Evolutionary conservation across 1,284 basidiomycete species (phyloP).

Genomic region (Takashimella tepidaria): DNA sequence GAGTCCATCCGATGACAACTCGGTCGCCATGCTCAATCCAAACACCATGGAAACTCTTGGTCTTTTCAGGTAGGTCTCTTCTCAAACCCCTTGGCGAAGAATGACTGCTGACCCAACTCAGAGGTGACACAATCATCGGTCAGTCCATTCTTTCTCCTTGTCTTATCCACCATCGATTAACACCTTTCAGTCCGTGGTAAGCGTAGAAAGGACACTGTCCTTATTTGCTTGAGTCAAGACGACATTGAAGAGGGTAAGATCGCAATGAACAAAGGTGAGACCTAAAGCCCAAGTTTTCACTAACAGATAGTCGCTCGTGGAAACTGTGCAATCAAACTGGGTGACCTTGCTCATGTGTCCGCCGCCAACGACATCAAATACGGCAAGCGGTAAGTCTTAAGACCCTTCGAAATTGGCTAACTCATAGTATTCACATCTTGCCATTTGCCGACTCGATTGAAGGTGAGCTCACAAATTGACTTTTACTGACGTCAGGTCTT

Average conservation of each 20-base stretch:
- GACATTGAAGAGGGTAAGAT: slow-evolving; percentile 97
- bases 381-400: slow-evolving; percentile 66
- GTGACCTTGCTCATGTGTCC: slow-evolving; percentile 92
- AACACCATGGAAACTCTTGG: slow-evolving; percentile 93
- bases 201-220: slow-evolving; percentile 90
- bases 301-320: slow-evolving; percentile 76
- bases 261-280: slow-evolving; percentile 83
- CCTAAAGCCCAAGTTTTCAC: no score
- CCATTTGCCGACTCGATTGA: slow-evolving; percentile 99
- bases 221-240: slow-evolving; percentile 92
- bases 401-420: slow-evolving; percentile 4
- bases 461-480: slow-evolving; percentile 50
- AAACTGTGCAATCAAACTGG: slow-evolving; percentile 96
- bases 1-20: slow-evolving; percentile 76
- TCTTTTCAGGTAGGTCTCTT: slow-evolving; percentile 71
- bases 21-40: slow-evolving; percentile 89
- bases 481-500: slow-evolving; percentile 50
- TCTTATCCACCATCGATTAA: slow-evolving; percentile 6
- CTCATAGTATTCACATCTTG: slow-evolving; percentile 71
- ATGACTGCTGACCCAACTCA: slow-evolving; percentile 4
- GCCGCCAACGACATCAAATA: slow-evolving; percentile 98
- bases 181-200: slow-evolving; percentile 62
- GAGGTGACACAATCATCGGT: slow-evolving; percentile 45
- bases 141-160: slow-evolving; percentile 2
- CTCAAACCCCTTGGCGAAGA: background rate